Percentiles rank a stretch among this genome's conserved stretches.
These are phyloP conservation scores for Silene uniflora DNA, from an alignment of 148 eudicot genomes.

Conservation along the genomic window DNA sequence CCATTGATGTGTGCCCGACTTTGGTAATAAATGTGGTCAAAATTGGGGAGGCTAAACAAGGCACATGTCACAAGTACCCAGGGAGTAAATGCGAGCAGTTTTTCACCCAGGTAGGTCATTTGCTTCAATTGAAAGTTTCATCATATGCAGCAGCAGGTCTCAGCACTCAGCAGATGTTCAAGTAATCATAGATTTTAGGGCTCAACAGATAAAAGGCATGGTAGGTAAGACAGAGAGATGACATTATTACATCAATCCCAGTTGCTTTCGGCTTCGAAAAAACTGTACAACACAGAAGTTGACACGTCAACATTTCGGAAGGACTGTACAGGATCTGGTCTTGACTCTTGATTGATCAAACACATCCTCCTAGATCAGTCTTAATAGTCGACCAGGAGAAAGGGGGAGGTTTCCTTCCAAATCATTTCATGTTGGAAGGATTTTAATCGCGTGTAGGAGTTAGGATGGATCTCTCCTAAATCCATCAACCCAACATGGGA, in stretches of 20 bases:
- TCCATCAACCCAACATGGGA: not conserved
- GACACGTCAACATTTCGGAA: too few relatives aligned
- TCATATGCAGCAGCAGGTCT: not conserved
- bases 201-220: not conserved
- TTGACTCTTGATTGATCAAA: too few relatives aligned
- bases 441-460: too few relatives aligned
- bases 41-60: not conserved
- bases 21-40: slow-evolving; percentile 22
- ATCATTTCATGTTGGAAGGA: too few relatives aligned
- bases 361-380: too few relatives aligned
- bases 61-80: slow-evolving; percentile 23
- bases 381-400: too few relatives aligned
- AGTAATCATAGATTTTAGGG: slow-evolving; percentile 8
- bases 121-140: slow-evolving; percentile 4
- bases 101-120: slow-evolving; percentile 14
- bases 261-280: too few relatives aligned
- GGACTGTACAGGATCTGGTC: too few relatives aligned
- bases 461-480: not conserved
- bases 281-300: too few relatives aligned
- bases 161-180: not conserved
- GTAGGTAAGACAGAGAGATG: not conserved
- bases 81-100: slow-evolving; percentile 1
- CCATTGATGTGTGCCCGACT: not conserved
- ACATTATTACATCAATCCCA: too few relatives aligned
- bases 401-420: too few relatives aligned